Evolutionary conservation across 129 eudicot species (phyloP), one percentile per base, ranked within the genome.

Genomic region (Deinandra increscens): DNA sequence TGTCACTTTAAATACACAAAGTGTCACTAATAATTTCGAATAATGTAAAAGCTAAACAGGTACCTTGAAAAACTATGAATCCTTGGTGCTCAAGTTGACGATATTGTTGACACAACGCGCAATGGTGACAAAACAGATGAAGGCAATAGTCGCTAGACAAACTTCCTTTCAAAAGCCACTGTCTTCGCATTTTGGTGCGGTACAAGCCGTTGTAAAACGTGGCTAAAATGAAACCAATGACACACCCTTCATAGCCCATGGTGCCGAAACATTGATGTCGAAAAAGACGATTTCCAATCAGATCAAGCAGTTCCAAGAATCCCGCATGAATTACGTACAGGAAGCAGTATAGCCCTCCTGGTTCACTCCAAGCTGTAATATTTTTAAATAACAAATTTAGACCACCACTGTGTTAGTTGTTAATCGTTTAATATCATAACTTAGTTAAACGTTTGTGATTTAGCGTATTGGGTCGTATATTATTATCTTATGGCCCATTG

Each of bases 61-160:
- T 68, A 76, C 81, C 81, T 69, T 69, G 81, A 49, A 76, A 76
- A 14, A 76, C 81, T 8, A 76, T 50, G 37, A 76, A 69, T 26
- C 81, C 75, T 49, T 76, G 81, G 31, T 60, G 81, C 17, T 76
- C 81, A 60, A 76, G 81, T 69, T 76, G 81, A 15, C 81, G 81
- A 69, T 76, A 76, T 69, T 76, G 81, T 76, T 76, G 81, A 46
- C 81, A 76, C 6, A 76, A 64, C 13, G 81, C 81, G 33, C 81
- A 76, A 7, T 60, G 81, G 43, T 76, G 81, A 70, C 81, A 69
- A 62, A 70, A 76, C 1, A 76, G 75, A 60, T 76, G 81, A 60
- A 76, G 68, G 45, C 70, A 60, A 9, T 69, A 69, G 65, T 76
- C 81, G 19, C 75, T 76, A 3, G 33, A 38, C 59, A 76, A 37